Base-by-base conservation (phyloP, 495 filamentous ascomycete species). In the Aspergillus cavernicola region DNA sequence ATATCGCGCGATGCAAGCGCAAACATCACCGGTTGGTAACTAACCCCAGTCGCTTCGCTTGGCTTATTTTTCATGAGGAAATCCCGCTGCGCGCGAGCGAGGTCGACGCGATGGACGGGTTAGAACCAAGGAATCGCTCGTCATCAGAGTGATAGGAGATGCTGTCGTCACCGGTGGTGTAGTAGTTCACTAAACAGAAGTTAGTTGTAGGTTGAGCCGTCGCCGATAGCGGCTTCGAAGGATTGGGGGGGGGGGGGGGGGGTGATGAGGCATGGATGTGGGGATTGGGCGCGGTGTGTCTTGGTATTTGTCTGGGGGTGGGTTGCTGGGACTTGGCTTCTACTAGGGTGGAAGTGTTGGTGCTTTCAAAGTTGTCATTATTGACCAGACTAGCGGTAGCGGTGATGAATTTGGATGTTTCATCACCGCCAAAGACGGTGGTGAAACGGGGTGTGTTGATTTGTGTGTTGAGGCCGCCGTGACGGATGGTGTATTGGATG, bases 81-180 rank as follows among this genome's bases (percentile, higher is more conserved):
- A 55, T 88, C 85, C 13, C 85, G 70, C 49, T 69, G 75, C 0
- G 79, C 80, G 3, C 87, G 0, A 89, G 73, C 6, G 84, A 83
- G 57, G 88, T 75, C 3, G 84, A 87, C 7, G 86, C 85, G 33
- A 92, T 89, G n/a, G 77, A 73, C 12, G 86, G 86, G 13, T 80
- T 66, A 1, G 69, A 43, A 4, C 85, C 87, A 0, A 90, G 80
- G 60, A 92, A 90, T 9, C 78, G 74, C 67, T 90, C 87, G 58
- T 89, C 86, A 57, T 89, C 87, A 31, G 83, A 85, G 62, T 89
- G 85, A 63, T 85, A 92, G 20, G 80, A 71, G 29, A 90, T 90
- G 50, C 82, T 86, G 66, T 89, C 85, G 10, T 78, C 66, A 2
- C 85, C 86, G 23, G 71, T 75, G 28, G 83, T 80, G 66, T 90